Percentiles rank a stretch among this genome's conserved stretches.
Conservation (phyloP, 148 eudicot species). For the Rheum nobile region DNA sequence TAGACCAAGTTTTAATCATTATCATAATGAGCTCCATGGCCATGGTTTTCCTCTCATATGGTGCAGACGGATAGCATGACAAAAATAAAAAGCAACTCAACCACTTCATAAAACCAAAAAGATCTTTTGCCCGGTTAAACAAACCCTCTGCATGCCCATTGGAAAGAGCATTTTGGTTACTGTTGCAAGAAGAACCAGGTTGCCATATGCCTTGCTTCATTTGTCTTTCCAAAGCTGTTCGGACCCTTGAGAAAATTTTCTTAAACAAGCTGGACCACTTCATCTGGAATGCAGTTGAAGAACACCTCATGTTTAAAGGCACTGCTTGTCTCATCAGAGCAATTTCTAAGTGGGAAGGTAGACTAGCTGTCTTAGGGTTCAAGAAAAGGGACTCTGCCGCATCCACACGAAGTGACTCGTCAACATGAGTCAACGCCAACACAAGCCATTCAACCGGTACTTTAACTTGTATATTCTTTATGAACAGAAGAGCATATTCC, state of each 20-base stretch:
- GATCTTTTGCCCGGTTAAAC: constrained; percentile 46
- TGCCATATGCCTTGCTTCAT: constrained; percentile 62
- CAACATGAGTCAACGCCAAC: constrained; percentile 78
- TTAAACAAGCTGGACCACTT: constrained; percentile 89
- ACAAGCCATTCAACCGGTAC: constrained; percentile 72
- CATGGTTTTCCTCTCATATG: constrained; percentile 94
- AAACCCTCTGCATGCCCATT: constrained; percentile 22
- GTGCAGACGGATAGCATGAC: constrained; percentile 97
- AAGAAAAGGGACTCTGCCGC: constrained; percentile 85
- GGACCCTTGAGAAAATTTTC: constrained; percentile 85
- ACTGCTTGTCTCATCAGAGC: constrained; percentile 69
- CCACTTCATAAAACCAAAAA: constrained; percentile 81
- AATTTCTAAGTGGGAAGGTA: constrained; percentile 84
- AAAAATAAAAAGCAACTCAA: constrained; percentile 74
- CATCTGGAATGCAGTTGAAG: constrained; percentile 95
- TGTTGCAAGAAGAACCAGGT: constrained; percentile 30
- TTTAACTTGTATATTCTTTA: constrained; percentile 61
- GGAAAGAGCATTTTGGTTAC: constrained; percentile 10
- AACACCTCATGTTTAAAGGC: constrained; percentile 92
- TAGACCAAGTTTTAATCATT: constrained; percentile 77
- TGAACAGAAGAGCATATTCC: constrained; percentile 39
- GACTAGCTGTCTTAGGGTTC: constrained; percentile 85
- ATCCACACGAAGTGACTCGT: constrained; percentile 88
- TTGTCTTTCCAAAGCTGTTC: constrained; percentile 87
- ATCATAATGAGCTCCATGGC: constrained; percentile 88